Evolutionary conservation across 2,329 filamentous ascomycete genomes (phyloP), one percentile per base, ranked within the genome.

Genomic region (Dactylellina drechsleri): DNA sequence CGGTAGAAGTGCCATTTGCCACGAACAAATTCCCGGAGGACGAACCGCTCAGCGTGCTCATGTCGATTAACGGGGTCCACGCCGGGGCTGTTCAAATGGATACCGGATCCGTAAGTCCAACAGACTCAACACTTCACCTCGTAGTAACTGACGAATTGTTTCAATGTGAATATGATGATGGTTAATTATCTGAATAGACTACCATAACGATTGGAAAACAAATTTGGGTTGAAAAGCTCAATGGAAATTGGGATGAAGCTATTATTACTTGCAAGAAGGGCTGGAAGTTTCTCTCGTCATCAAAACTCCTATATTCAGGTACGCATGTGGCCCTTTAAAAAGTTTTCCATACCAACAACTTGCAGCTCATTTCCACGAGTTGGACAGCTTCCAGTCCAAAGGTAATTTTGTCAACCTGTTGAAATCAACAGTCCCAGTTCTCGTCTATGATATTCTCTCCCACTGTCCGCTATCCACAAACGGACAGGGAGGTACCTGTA

Each of bases 11-110:
- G 4, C 70, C 62, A 40, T 74, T 67, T 49, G 31, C 31, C 10
- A 49, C 62, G 7, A 74, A 54, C 18, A 26, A 41, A 40, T 74
- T 74, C 45, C 70, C 70, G 53, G 20, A 64, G n/a, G 53, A 47
- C 10, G 62, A 56, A 6, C 56, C 70, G 5, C 70, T 57, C 10
- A 45, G 23, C 50, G 28, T 74, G 15, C 23, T 67, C 26, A 64
- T 67, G 70, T 62, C 62, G 2, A 74, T 74, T 43, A 74, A 74
- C 53, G 70, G 70, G n/a, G n/a, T 49, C 50, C 64, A 58, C 41
- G 47, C 53, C n/a, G 70, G 70, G 1, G 70, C 62, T 2, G 52
- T 74, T 36, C 47, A 66, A 23, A 74, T 74, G 70, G 70, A 74
- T 49, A 74, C 70, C 10, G 70, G 70, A 18, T 74, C 70, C 56